Evolutionary conservation across 2,329 filamentous ascomycete species (phyloP).

Genomic region (Monascus ruber): DNA sequence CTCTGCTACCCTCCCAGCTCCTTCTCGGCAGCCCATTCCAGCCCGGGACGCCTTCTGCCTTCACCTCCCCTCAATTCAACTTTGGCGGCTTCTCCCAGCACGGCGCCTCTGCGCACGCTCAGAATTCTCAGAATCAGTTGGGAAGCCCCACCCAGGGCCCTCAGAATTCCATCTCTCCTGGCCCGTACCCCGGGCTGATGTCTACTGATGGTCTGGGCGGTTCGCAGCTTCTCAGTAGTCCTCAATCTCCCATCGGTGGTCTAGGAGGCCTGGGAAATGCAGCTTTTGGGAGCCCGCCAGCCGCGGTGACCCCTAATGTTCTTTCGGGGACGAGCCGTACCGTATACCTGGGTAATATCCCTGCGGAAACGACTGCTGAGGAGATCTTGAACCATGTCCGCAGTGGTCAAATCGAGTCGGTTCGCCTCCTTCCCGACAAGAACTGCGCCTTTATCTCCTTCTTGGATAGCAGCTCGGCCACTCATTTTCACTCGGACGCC

Average conservation of each 20-base stretch:
- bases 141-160: constrained; percentile 65
- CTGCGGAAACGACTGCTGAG: constrained; percentile 91
- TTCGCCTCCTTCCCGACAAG: constrained; percentile 92
- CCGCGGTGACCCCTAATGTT: constrained; percentile 66
- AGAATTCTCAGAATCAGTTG: constrained; percentile 49
- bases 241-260: constrained; percentile 76
- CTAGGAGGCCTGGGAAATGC: constrained; percentile 54
- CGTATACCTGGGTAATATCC: constrained; percentile 95
- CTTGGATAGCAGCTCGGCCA: constrained; percentile 91
- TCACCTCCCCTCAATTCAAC: constrained; percentile 83
- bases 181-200: constrained; percentile 72
- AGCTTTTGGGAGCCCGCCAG: constrained; percentile 53
- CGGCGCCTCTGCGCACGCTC: constrained; percentile 41
- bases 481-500: constrained; percentile 97
- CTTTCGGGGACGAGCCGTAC: constrained; percentile 88
- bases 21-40: constrained; percentile 95
- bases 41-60: constrained; percentile 80
- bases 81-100: constrained; percentile 64
- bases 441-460: constrained; percentile 99
- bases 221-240: constrained; percentile 65
- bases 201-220: constrained; percentile 75
- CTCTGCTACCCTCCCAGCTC: constrained; percentile 84
- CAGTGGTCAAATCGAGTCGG: constrained; percentile 98
- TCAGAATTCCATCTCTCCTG: constrained; percentile 57
- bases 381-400: constrained; percentile 93